These are phyloP conservation scores for Spergularia marina DNA, from an alignment of 148 eudicot species.

Conservation along the genomic window DNA sequence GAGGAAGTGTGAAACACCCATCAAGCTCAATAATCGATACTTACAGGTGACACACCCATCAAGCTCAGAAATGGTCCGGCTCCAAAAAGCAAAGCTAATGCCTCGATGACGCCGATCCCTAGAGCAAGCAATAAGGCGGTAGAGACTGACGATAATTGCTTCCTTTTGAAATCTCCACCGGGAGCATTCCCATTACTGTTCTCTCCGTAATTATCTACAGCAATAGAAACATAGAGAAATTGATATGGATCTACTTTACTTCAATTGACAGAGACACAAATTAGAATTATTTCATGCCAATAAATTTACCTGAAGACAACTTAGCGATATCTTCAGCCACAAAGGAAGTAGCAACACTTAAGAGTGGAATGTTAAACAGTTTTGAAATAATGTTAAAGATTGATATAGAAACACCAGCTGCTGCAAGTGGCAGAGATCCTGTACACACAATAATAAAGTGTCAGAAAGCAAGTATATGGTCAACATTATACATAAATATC, in stretches of 20 bases:
- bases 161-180: conserved; percentile 34
- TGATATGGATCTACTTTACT: not conserved
- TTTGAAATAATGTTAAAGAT: conserved; percentile 85
- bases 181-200: conserved; percentile 40
- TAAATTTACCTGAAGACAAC: conserved; percentile 41
- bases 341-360: conserved; percentile 92
- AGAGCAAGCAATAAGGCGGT: conserved; percentile 75
- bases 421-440: conserved; percentile 91
- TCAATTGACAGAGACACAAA: not conserved
- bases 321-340: conserved; percentile 94
- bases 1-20: not conserved
- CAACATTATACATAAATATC: too few species aligned
- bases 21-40: conserved; percentile 7
- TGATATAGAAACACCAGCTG: conserved; percentile 90
- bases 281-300: not conserved
- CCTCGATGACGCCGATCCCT: conserved; percentile 84
- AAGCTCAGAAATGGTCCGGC: conserved; percentile 72
- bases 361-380: conserved; percentile 91
- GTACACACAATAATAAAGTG: conserved; percentile 11
- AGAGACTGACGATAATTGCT: conserved; percentile 88
- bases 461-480: too few species aligned
- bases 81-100: conserved; percentile 69
- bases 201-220: conserved; percentile 27
- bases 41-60: conserved; percentile 81
- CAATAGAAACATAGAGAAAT: not conserved